phyloP scores from a whole-genome alignment of 352 stramenopile species.

The Pilasporangium apinafurcum region DNA sequence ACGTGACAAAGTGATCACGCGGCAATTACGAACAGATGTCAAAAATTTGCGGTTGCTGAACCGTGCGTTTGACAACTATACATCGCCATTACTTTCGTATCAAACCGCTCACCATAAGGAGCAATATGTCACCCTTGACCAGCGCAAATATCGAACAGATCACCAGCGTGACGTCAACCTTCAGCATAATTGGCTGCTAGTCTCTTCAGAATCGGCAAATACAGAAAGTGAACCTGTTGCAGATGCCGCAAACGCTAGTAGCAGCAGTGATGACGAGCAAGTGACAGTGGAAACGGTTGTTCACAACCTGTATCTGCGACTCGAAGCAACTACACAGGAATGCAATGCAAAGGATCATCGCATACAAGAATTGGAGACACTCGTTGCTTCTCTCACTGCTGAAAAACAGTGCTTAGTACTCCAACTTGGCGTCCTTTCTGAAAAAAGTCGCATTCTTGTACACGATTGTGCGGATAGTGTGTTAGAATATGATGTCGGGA shows the following conservation, averaged over 20 bases:
- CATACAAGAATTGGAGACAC: slow-evolving; percentile 16
- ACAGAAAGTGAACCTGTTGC: slow-evolving; percentile 1
- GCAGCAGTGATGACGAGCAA: slow-evolving; percentile 11
- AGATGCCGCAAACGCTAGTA: neutral
- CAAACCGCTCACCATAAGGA: no score
- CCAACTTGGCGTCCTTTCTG: neutral
- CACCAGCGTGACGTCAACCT: no score
- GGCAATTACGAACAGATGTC: slow-evolving; percentile 4
- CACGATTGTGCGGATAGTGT: no score
- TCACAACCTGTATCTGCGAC: slow-evolving; percentile 15
- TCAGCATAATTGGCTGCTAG: no score
- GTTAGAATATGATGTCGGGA: no score
- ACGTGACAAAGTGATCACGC: slow-evolving; percentile 6
- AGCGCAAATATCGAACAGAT: no score
- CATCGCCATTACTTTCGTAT: no score
- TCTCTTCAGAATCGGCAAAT: no score
- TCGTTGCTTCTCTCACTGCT: slow-evolving; percentile 6
- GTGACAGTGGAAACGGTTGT: slow-evolving; percentile 26
- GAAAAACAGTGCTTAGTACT: slow-evolving; percentile 8
- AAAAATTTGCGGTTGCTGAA: slow-evolving; percentile 4
- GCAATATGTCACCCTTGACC: no score
- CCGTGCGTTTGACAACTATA: slow-evolving; percentile 14
- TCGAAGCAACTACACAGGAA: slow-evolving; percentile 6
- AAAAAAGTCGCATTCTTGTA: no score
- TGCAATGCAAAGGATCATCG: slow-evolving; percentile 5